phyloP scores from a whole-genome alignment of 768 basidiomycete species.

The Leccinum fibrillosum region DNA sequence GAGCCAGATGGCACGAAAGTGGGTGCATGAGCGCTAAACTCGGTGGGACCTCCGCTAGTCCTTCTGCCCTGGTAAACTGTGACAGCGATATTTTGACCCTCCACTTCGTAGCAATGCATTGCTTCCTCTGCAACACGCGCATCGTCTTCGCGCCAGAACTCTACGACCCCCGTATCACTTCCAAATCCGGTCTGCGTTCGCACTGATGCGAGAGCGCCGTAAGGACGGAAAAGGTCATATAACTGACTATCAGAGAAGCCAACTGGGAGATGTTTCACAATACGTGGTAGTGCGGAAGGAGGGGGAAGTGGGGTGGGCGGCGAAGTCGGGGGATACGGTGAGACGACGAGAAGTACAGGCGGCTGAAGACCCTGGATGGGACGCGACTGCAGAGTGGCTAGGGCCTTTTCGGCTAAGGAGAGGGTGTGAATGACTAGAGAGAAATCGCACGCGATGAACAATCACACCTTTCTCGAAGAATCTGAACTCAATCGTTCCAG shows the following conservation, averaged over 20 bases:
- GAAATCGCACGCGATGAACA: constrained; percentile 7
- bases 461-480: constrained; percentile 72
- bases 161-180: constrained; percentile 72
- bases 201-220: constrained; percentile 77
- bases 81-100: constrained; percentile 82
- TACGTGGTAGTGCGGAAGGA: constrained; percentile 71
- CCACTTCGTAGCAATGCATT: constrained; percentile 80
- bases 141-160: constrained; percentile 88
- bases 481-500: constrained; percentile 83
- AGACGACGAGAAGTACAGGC: constrained; percentile 62
- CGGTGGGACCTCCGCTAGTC: constrained; percentile 49
- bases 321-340: constrained; percentile 79
- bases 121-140: constrained; percentile 74
- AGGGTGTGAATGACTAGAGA: constrained; percentile 5
- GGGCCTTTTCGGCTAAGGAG: constrained; percentile 76
- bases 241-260: constrained; percentile 67
- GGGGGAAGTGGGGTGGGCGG: constrained; percentile 74
- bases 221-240: constrained; percentile 83
- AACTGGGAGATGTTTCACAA: constrained; percentile 80
- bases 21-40: constrained; percentile 73
- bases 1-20: constrained; percentile 72
- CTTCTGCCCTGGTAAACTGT: constrained; percentile 72
- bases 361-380: constrained; percentile 61
- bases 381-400: constrained; percentile 78
- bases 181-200: constrained; percentile 74